phyloP scores from a whole-genome alignment of 768 basidiomycete genomes.

The Rhodotorula toruloides region DNA sequence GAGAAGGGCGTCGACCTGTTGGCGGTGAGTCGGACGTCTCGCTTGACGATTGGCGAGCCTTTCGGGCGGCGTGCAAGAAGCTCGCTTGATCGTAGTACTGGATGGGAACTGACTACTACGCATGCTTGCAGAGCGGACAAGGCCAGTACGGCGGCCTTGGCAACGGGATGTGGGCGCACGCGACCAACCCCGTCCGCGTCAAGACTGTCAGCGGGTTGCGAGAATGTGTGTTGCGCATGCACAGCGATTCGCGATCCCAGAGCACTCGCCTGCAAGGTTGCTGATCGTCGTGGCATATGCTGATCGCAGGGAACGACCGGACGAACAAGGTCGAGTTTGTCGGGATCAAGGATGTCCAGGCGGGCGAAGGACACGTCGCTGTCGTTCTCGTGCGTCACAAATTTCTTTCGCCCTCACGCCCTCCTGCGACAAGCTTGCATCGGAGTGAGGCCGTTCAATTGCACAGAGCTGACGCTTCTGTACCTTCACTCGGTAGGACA shows the following conservation, averaged over 20 bases:
- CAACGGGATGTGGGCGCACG: constrained; percentile 60
- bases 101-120: too few species aligned
- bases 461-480: neutral
- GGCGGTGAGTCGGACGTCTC: constrained; percentile 11
- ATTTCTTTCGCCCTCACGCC: neutral
- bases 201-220: constrained; percentile 73
- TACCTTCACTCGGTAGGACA: constrained; percentile 11
- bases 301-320: constrained; percentile 30
- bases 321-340: constrained; percentile 28
- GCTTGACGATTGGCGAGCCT: neutral
- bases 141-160: constrained; percentile 42
- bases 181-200: constrained; percentile 64
- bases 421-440: neutral
- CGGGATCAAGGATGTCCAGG: constrained; percentile 36
- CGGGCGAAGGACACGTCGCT: constrained; percentile 38
- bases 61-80: too few species aligned
- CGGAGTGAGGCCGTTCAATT: neutral
- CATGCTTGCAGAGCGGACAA: constrained; percentile 12
- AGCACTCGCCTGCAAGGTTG: too few species aligned
- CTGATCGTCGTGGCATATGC: too few species aligned
- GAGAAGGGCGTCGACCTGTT: constrained; percentile 15
- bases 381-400: constrained; percentile 34
- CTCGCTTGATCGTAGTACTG: too few species aligned
- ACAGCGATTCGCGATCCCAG: too few species aligned
- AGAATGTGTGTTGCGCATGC: constrained; percentile 61